Evolutionary conservation across 2,329 filamentous ascomycete genomes (phyloP).

Genomic region (Magnaporthiopsis rhizophila): DNA sequence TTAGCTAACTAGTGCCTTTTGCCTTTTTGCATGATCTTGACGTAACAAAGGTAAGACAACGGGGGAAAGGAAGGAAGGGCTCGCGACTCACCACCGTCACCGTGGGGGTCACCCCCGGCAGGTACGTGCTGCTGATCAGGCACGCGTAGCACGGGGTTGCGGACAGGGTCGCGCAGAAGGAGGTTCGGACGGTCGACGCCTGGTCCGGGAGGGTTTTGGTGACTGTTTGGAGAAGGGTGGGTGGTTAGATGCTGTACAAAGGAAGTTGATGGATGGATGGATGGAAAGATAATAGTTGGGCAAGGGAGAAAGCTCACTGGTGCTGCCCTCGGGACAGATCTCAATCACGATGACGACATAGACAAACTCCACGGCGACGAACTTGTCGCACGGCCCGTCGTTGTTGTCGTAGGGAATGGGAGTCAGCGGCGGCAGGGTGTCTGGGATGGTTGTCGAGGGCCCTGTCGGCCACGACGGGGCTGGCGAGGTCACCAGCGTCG

Average conservation of each 20-base stretch:
- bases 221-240: conserved; percentile 11
- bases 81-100: conserved; percentile 2
- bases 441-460: not conserved
- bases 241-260: no score
- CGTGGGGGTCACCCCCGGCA: not conserved
- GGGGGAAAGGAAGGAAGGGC: no score
- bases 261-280: no score
- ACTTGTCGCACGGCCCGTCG: conserved; percentile 12
- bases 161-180: conserved; percentile 21
- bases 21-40: not conserved
- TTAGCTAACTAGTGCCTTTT: not conserved
- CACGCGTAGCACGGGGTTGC: conserved; percentile 23
- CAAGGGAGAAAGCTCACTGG: conserved; percentile 12
- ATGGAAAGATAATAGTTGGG: not conserved
- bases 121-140: conserved; percentile 14
- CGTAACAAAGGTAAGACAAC: not conserved
- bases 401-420: not conserved
- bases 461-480: not conserved
- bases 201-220: conserved; percentile 15
- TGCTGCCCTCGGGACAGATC: conserved; percentile 17
- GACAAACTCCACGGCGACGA: conserved; percentile 25
- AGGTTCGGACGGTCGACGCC: conserved; percentile 18
- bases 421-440: not conserved
- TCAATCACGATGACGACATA: conserved; percentile 22
- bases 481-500: not conserved